Evolutionary conservation across 2,329 filamentous ascomycete genomes (phyloP).

Genomic region (Paraphaeosphaeria sporulosa): DNA sequence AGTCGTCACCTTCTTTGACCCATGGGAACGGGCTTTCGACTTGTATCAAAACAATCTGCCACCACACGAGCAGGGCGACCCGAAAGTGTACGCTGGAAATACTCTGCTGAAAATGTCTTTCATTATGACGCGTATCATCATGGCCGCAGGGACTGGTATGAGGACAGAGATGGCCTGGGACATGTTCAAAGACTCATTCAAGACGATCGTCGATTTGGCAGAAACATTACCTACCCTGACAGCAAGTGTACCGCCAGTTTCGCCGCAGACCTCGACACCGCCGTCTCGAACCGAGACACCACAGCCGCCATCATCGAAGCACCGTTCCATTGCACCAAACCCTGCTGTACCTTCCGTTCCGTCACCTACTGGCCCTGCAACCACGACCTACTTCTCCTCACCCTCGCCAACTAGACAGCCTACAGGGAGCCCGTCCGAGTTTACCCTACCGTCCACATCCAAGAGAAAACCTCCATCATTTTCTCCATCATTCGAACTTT

Average conservation of each 20-base stretch:
- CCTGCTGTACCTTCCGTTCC: conserved; percentile 19
- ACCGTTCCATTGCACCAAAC: conserved; percentile 28
- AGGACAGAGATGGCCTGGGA: conserved; percentile 35
- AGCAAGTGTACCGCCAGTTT: conserved; percentile 16
- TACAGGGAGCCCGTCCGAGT: conserved; percentile 6
- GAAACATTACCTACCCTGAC: conserved; percentile 32
- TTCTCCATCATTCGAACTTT: conserved; percentile 39
- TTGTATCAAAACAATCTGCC: conserved; percentile 28
- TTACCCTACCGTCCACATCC: conserved; percentile 5
- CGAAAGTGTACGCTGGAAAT: conserved; percentile 35
- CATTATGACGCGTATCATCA: conserved; percentile 30
- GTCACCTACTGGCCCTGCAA: conserved; percentile 20
- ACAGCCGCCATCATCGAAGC: conserved; percentile 15
- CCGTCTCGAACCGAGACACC: conserved; percentile 20
- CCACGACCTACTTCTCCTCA: conserved; percentile 21
- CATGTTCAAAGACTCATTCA: conserved; percentile 29
- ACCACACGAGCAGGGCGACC: conserved; percentile 25
- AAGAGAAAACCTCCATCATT: conserved; percentile 28
- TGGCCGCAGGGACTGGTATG: conserved; percentile 24
- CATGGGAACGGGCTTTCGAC: conserved; percentile 32
- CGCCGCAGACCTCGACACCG: conserved; percentile 18
- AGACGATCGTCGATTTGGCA: conserved; percentile 35
- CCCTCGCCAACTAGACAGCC: conserved; percentile 2
- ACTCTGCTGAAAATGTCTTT: conserved; percentile 34
- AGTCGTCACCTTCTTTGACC: conserved; percentile 26